A percentile compares a stretch with the other conserved stretches of the same genome.
Conservation (phyloP, 2,329 filamentous ascomycete species). For the Apiospora koreana region DNA sequence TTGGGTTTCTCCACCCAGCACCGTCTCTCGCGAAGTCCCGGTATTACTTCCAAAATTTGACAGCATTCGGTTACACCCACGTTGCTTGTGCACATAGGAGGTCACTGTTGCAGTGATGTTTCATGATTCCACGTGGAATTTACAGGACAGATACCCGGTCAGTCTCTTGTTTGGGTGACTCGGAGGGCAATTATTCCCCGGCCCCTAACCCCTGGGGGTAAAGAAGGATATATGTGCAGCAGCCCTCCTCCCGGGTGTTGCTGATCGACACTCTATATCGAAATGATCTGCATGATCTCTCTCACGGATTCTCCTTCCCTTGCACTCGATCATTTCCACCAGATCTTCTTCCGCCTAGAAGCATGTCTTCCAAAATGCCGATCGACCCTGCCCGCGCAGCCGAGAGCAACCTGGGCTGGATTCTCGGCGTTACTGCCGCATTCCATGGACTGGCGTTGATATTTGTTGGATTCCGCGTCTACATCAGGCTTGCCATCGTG, state of each 20-base stretch:
- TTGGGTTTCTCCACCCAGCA: not conserved
- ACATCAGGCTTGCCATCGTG: not conserved
- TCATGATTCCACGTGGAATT: not conserved
- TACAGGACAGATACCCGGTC: not conserved
- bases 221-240: not conserved
- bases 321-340: not conserved
- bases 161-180: not conserved
- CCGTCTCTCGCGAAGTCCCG: not conserved
- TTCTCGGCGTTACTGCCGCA: conserved; percentile 4
- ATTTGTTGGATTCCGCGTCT: not conserved
- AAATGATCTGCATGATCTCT: not conserved
- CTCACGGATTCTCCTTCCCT: not conserved
- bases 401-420: conserved; percentile 10
- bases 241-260: not conserved
- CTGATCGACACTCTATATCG: not conserved
- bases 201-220: not conserved
- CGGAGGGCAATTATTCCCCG: no score
- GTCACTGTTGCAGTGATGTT: not conserved
- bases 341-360: not conserved
- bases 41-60: not conserved
- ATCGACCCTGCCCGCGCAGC: conserved; percentile 9
- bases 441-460: conserved; percentile 8
- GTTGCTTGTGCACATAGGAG: not conserved
- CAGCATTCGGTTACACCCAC: not conserved
- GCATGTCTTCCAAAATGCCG: not conserved